These are phyloP conservation scores for Lentithecium fluviatile DNA, from an alignment of 495 filamentous ascomycete genomes.

Conservation along the genomic window DNA sequence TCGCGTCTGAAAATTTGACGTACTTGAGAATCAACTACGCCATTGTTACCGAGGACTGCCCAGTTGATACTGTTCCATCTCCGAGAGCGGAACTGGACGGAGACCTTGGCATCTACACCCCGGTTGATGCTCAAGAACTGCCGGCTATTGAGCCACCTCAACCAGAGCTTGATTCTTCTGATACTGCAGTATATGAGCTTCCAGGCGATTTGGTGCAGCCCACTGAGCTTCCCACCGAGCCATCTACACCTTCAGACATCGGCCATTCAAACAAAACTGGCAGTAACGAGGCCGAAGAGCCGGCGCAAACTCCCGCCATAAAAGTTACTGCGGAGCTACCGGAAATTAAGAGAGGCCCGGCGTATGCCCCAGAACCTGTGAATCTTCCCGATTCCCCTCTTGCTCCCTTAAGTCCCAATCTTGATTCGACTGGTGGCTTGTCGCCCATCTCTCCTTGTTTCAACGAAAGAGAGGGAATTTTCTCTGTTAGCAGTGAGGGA, in stretches of 20 bases:
- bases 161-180: conserved; percentile 47
- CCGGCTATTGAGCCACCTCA: conserved; percentile 30
- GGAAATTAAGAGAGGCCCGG: conserved; percentile 34
- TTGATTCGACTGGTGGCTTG: conserved; percentile 21
- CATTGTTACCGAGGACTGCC: conserved; percentile 53
- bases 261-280: no score
- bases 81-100: conserved; percentile 25
- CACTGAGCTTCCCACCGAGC: conserved; percentile 21
- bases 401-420: conserved; percentile 11
- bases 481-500: not conserved
- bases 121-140: conserved; percentile 32
- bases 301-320: conserved; percentile 12
- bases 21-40: conserved; percentile 59
- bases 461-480: not conserved
- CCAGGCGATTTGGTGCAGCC: conserved; percentile 39
- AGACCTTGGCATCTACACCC: conserved; percentile 20
- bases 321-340: conserved; percentile 16
- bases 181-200: conserved; percentile 51
- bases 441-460: conserved; percentile 11
- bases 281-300: not conserved
- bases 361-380: conserved; percentile 37
- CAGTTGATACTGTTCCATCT: conserved; percentile 34
- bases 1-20: conserved; percentile 50
- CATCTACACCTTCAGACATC: not conserved
- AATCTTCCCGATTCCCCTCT: not conserved